A percentile compares a stretch with the other conserved stretches of the same genome.
These are phyloP conservation scores for Corymbia calophylla DNA, from an alignment of 441 rosid genomes.

Conservation along the genomic window DNA sequence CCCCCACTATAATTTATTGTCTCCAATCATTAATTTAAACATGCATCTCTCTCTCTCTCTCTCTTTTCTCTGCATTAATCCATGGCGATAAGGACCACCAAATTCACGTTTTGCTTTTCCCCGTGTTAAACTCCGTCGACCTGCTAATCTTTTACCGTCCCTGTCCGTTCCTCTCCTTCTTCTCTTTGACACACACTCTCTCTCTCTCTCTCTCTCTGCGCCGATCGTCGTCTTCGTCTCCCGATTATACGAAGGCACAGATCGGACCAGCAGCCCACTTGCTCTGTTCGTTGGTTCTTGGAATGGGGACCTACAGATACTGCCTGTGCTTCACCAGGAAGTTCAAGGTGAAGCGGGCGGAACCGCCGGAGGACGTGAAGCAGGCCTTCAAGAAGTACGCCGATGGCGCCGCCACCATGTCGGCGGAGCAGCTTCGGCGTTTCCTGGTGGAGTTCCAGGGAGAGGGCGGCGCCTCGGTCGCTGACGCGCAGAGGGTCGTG, in stretches of 20 bases:
- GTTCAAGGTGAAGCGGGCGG: slow-evolving; percentile 43
- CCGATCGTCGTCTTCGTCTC: not conserved
- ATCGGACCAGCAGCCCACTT: not conserved
- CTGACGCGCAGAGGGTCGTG: slow-evolving; percentile 40
- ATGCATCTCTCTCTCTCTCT: not conserved
- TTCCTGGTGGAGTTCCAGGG: slow-evolving; percentile 40
- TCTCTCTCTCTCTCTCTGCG: not conserved
- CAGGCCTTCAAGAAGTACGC: slow-evolving; percentile 34
- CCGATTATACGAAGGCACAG: not conserved
- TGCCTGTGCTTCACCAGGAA: slow-evolving; percentile 52
- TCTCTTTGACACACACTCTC: not conserved
- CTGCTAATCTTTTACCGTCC: not conserved
- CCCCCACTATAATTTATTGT: not conserved
- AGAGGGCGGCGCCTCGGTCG: slow-evolving; percentile 17
- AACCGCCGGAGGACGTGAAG: slow-evolving; percentile 46
- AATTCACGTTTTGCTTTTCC: not conserved
- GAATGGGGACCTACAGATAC: slow-evolving; percentile 53
- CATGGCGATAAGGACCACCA: not conserved
- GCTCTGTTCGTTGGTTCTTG: not conserved
- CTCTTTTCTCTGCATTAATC: not conserved
- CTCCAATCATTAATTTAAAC: not conserved
- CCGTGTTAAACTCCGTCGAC: not conserved
- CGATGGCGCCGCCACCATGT: slow-evolving; percentile 37
- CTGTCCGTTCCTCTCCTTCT: not conserved
- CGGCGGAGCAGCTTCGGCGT: slow-evolving; percentile 42